Base-by-base conservation (phyloP, 345 rosid genomes). In the Camelina sativa region DNA sequence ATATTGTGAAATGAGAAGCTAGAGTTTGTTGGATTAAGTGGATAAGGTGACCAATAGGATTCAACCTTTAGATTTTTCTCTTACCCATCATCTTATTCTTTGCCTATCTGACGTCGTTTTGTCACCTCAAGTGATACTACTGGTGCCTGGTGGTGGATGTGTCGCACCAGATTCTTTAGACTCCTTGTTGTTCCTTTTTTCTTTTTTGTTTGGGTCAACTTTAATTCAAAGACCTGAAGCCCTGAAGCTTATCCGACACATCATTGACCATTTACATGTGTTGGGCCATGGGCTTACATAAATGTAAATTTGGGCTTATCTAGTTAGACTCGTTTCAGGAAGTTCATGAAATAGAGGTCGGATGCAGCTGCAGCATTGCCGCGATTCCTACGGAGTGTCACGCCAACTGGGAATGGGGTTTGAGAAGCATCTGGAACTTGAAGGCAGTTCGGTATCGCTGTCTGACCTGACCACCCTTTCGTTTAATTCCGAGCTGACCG, bases 21-120 rank as follows among this genome's bases (percentile, higher is more conserved):
- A 69, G 44, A 71, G 69, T 37, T 47, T 38, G n/a, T 63, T 74
- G 72, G 72, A 66, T 74, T 63, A 38, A 55, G 76, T 71, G 67
- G 80, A 77, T 77, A 71, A 77, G 80, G 72, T 77, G 32, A 50
- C 80, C 80, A 77, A 77, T 77, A 71, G 72, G 50, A 64, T 71
- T 77, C 76, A 15, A 71, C 41, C 10, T 65, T 65, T 71, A 65
- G 80, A 77, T 77, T 77, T 65, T 77, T 77, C 56, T 77, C 76
- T 71, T 71, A 71, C 76, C 76, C 76, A 71, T 65, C 76, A 71
- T 65, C 11, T 28, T 28, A 38, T 62, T 62, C 43, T 54, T 1
- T 25, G 11, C 12, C 5, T 65, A 40, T 65, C 32, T 4, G 48
- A 65, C 76, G 70, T 76, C 71, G 75, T 69, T 76, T 60, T 19